Percentiles rank a stretch among this genome's conserved stretches.
Conservation (phyloP, 2,329 filamentous ascomycete species). For the Colletotrichum sojae region DNA sequence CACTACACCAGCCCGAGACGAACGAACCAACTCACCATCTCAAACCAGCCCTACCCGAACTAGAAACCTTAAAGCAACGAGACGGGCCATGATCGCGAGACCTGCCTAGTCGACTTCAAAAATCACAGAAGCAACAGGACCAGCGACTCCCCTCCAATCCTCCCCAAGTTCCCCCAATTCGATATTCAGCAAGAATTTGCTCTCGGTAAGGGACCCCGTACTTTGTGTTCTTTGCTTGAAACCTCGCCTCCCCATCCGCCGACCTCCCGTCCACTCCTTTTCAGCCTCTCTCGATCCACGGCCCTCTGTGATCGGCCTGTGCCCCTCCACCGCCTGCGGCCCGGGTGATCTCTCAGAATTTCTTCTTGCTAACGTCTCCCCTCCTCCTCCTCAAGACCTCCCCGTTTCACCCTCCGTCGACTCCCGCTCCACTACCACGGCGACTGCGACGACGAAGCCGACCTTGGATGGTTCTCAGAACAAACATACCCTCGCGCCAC, state of each 20-base stretch:
- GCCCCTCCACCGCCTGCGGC: slow-evolving; percentile 17
- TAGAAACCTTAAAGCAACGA: slow-evolving; percentile 8
- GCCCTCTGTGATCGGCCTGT: not conserved
- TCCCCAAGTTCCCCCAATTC: slow-evolving; percentile 46
- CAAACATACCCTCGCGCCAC: slow-evolving; percentile 52
- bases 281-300: slow-evolving; percentile 15
- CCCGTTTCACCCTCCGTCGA: slow-evolving; percentile 18
- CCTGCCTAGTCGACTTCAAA: slow-evolving; percentile 51
- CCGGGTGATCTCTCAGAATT: not conserved
- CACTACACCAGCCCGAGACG: not conserved
- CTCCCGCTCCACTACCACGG: slow-evolving; percentile 7
- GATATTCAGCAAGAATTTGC: slow-evolving; percentile 51
- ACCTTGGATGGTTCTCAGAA: slow-evolving; percentile 45
- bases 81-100: slow-evolving; percentile 42
- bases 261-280: slow-evolving; percentile 8
- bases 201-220: slow-evolving; percentile 40
- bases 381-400: slow-evolving; percentile 17
- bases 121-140: slow-evolving; percentile 47
- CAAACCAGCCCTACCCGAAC: slow-evolving; percentile 16
- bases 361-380: slow-evolving; percentile 21
- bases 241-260: slow-evolving; percentile 15
- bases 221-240: slow-evolving; percentile 28
- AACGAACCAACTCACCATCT: slow-evolving; percentile 19
- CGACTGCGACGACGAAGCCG: slow-evolving; percentile 21
- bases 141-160: slow-evolving; percentile 41